Evolutionary conservation across 2,329 filamentous ascomycete species (phyloP), one percentile per base, ranked within the genome.

Genomic region (Orbilia javanica): DNA sequence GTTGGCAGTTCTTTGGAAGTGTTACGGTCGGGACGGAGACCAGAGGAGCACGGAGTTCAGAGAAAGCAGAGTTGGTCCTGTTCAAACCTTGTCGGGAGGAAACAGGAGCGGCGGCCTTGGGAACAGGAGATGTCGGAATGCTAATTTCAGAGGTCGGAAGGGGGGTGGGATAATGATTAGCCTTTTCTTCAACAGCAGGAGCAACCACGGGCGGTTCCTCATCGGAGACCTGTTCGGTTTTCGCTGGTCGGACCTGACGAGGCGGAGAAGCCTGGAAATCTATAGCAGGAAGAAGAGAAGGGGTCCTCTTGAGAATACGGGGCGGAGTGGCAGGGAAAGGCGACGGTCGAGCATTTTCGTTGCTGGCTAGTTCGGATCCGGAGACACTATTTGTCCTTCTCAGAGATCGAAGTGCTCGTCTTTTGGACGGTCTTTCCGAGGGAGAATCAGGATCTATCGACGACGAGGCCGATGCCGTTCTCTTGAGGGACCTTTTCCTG

Each of bases 61-160:
- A 92, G 72, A 90, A 85, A 69, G 87, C 85, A 25, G 90, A 91
- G 81, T 89, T 87, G 71, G 89, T 88, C 82, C 91, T 90, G 81
- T 88, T 86, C 44, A 90, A 82, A 69, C 82, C 84, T 25, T 88
- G 86, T 83, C 88, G 84, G 84, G 83, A 85, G 86, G 81, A 86
- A 81, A 34, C 55, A 60, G 55, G 18, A 42, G 83, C 57, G 72
- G 82, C 79, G 83, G 85, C 82, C 84, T 85, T 82, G 73, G 92
- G 91, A 57, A 94, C 94, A 70, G 94, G 97, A 57, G 93, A 96
- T 42, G 93, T 93, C 81, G 97, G 87, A 82, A 97, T 93, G 82
- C 93, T 93, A 53, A 95, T 97, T 81, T 93, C 97, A 2, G 96
- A 98, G 3, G 95, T 97, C 20, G 95, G 94, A 79, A 97, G 89